Base-by-base conservation (phyloP, 2,329 filamentous ascomycete genomes). In the Alternaria panax region DNA sequence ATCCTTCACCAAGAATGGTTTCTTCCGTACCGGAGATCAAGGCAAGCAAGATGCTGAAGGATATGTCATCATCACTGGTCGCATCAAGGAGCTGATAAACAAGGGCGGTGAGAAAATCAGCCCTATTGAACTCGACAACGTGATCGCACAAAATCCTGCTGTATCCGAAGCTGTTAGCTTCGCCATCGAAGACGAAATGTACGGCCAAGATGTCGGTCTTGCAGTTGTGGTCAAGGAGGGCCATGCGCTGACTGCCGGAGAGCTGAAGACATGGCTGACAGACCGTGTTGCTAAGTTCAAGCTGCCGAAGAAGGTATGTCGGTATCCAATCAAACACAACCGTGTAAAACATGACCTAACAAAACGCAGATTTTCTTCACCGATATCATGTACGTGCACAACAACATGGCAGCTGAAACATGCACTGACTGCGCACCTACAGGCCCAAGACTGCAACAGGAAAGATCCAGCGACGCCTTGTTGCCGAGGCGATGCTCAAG, bases 21-120 rank as follows among this genome's bases (percentile, higher is more conserved):
- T 92, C 81, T 96, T 96, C 86, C 86, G 92, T 68, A 96, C 92
- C 0, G 92, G 92, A 6, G 92, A 96, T 74, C 92, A 96, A 78
- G 92, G 92, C 50, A 91, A 90, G 80, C 85, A 87, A 75, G 92
- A 96, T 71, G 80, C 87, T 58, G 91, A 95, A 67, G 91, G 92
- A 60, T 96, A 95, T 74, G 82, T 96, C 11, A 85, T 91, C 72
- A 94, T 96, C 78, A 96, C 92, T 0, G 92, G 92, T n/a, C 85
- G 92, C 53, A 96, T 96, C 80, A 96, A 96, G 84, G 92, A 96
- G 80, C 83, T 96, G 52, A 96, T 96, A 83, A 93, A 93, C 80
- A 93, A 94, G 80, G 92, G 90, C 55, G 92, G 92, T 60, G 92
- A 96, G 81, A 95, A 95, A 82, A 95, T 96, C 75, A 91, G 88